Conservation (phyloP, 192 early-diverging fungal genomes). For the Coemansia umbellata region DNA sequence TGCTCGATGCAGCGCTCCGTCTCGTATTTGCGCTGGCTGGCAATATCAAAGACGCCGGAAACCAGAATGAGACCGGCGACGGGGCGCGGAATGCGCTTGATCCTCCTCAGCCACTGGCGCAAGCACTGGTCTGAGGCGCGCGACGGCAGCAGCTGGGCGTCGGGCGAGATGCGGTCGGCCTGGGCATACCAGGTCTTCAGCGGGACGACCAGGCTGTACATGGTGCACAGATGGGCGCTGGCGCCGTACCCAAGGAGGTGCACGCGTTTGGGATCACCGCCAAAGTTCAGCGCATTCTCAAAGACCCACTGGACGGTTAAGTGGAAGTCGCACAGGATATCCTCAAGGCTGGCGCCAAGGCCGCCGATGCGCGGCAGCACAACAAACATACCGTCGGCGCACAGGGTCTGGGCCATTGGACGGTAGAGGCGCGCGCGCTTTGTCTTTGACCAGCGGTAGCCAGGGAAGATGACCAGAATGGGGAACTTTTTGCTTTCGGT, state of each 20-base stretch:
- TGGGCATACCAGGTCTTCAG: slow-evolving; percentile 49
- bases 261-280: slow-evolving; percentile 43
- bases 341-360: slow-evolving; percentile 24
- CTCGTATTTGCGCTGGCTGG: slow-evolving; percentile 46
- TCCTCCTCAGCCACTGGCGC: slow-evolving; percentile 18
- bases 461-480: slow-evolving; percentile 41
- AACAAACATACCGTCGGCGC: slow-evolving; percentile 48
- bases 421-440: slow-evolving; percentile 49
- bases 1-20: slow-evolving; percentile 45
- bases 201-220: slow-evolving; percentile 50
- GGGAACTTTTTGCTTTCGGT: slow-evolving; percentile 10
- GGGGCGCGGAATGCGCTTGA: slow-evolving; percentile 32
- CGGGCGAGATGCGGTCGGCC: slow-evolving; percentile 42
- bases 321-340: slow-evolving; percentile 44
- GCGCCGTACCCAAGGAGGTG: slow-evolving; percentile 48
- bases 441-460: slow-evolving; percentile 47
- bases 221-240: slow-evolving; percentile 45
- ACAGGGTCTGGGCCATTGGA: slow-evolving; percentile 52
- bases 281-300: slow-evolving; percentile 41
- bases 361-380: slow-evolving; percentile 46
- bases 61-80: slow-evolving; percentile 46
- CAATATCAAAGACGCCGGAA: slow-evolving; percentile 47
- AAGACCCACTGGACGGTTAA: slow-evolving; percentile 48
- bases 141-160: slow-evolving; percentile 40
- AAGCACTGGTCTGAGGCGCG: slow-evolving; percentile 27